Percentiles rank a stretch among this genome's conserved stretches.
Evolutionary conservation across 768 basidiomycete species (phyloP).

Genomic region (Boletus sensibilis): DNA sequence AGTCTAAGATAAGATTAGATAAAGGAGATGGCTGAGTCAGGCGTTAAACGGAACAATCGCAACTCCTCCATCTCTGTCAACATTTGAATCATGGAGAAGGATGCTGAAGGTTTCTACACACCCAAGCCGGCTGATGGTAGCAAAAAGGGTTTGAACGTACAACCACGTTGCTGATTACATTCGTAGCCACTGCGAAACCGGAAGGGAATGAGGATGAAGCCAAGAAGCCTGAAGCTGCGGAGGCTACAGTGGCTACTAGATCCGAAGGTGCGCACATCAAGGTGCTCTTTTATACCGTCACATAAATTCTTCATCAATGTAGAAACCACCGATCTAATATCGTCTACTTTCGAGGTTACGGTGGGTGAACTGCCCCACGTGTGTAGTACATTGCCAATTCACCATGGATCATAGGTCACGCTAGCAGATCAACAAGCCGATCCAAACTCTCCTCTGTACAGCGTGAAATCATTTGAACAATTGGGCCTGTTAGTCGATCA

Average conservation of each 20-base stretch:
- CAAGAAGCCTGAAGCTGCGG: conserved; percentile 19
- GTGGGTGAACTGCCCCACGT: conserved; percentile 40
- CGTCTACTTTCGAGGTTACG: conserved; percentile 80
- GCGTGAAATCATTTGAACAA: conserved; percentile 92
- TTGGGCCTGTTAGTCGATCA: conserved; percentile 75
- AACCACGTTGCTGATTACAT: conserved; percentile 9
- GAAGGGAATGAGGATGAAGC: conserved; percentile 30
- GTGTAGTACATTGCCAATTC: background rate
- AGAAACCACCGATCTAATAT: conserved; percentile 60
- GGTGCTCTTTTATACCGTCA: background rate
- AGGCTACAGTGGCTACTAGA: conserved; percentile 15
- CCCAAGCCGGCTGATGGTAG: conserved; percentile 47
- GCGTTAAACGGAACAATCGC: background rate
- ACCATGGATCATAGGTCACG: conserved; percentile 63
- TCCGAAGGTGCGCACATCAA: conserved; percentile 23
- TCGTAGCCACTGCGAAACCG: conserved; percentile 17
- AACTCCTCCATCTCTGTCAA: conserved; percentile 7
- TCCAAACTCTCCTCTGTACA: conserved; percentile 93
- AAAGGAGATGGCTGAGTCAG: conserved; percentile 24
- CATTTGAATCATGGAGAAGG: conserved; percentile 56
- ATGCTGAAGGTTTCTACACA: conserved; percentile 78
- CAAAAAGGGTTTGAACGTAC: background rate
- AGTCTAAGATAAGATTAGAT: conserved; percentile 25
- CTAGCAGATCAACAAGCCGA: conserved; percentile 95
- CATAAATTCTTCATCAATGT: background rate